Conservation (phyloP, 1,284 basidiomycete species). For the Coniferiporia sulphurascens region DNA sequence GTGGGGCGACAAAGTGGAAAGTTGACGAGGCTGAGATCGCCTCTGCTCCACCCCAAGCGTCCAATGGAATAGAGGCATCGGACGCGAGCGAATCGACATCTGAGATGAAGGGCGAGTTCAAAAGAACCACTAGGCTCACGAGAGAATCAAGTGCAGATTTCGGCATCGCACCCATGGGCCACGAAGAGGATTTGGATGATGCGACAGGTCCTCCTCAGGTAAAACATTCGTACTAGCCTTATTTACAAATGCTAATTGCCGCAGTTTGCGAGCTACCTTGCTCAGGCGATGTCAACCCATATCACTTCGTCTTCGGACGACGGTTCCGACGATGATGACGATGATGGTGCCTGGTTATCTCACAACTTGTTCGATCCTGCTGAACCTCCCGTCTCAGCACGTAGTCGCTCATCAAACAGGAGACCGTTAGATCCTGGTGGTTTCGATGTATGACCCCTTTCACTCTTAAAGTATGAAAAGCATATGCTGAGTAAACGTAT, state of each 20-base stretch:
- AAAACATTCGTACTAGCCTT: slow-evolving; percentile 5
- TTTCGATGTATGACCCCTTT: slow-evolving; percentile 49
- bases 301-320: slow-evolving; percentile 44
- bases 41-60: slow-evolving; percentile 23
- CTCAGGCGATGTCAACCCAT: slow-evolving; percentile 62
- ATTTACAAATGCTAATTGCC: neutral
- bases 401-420: slow-evolving; percentile 42
- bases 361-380: slow-evolving; percentile 58
- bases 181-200: slow-evolving; percentile 41
- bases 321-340: slow-evolving; percentile 60
- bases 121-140: slow-evolving; percentile 40
- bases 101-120: slow-evolving; percentile 53
- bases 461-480: neutral
- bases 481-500: slow-evolving; percentile 7
- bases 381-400: slow-evolving; percentile 49
- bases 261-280: slow-evolving; percentile 72
- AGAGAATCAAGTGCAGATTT: slow-evolving; percentile 63
- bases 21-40: slow-evolving; percentile 62
- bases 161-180: slow-evolving; percentile 48
- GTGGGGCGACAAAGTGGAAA: slow-evolving; percentile 51
- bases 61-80: slow-evolving; percentile 22
- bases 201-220: slow-evolving; percentile 48
- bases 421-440: slow-evolving; percentile 46
- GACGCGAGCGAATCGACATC: slow-evolving; percentile 21
- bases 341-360: slow-evolving; percentile 70